These are phyloP conservation scores for Podospora bellae-mahoneyi DNA, from an alignment of 495 filamentous ascomycete species.

Conservation along the genomic window DNA sequence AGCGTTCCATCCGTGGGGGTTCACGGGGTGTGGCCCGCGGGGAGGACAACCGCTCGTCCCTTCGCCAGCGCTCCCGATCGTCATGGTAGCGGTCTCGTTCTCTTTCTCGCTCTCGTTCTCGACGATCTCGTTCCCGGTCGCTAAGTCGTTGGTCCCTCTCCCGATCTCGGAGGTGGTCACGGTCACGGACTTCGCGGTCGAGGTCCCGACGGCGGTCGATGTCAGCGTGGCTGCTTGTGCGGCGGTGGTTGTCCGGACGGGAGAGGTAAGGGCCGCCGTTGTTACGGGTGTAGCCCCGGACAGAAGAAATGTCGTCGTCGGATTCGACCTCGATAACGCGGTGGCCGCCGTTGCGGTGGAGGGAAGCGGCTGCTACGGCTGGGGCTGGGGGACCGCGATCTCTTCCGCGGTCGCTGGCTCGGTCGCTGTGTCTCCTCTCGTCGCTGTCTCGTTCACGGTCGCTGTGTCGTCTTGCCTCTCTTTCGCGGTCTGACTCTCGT, in stretches of 20 bases:
- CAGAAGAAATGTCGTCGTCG: neutral
- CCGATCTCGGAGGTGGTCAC: constrained; percentile 11
- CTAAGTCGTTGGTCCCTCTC: constrained; percentile 8
- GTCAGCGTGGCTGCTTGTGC: constrained; percentile 9
- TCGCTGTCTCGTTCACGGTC: constrained; percentile 25
- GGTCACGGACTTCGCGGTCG: constrained; percentile 8
- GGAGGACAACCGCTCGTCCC: neutral
- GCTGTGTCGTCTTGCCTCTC: constrained; percentile 16
- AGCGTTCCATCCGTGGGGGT: neutral
- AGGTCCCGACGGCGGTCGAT: constrained; percentile 4
- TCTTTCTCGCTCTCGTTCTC: constrained; percentile 29
- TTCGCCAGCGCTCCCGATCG: constrained; percentile 4
- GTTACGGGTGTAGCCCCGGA: neutral
- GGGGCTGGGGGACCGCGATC: constrained; percentile 24
- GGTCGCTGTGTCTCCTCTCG: constrained; percentile 20
- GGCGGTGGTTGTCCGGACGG: constrained; percentile 1
- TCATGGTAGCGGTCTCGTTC: neutral
- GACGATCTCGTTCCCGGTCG: constrained; percentile 14
- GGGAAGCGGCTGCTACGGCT: constrained; percentile 12
- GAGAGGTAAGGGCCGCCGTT: constrained; percentile 6
- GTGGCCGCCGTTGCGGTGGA: neutral
- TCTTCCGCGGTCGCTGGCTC: constrained; percentile 22
- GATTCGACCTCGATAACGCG: neutral
- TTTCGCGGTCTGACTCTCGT: constrained; percentile 9
- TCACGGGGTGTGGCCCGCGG: neutral